Conservation (phyloP, 2,329 filamentous ascomycete genomes). For the Leptoxyphium fumago region DNA sequence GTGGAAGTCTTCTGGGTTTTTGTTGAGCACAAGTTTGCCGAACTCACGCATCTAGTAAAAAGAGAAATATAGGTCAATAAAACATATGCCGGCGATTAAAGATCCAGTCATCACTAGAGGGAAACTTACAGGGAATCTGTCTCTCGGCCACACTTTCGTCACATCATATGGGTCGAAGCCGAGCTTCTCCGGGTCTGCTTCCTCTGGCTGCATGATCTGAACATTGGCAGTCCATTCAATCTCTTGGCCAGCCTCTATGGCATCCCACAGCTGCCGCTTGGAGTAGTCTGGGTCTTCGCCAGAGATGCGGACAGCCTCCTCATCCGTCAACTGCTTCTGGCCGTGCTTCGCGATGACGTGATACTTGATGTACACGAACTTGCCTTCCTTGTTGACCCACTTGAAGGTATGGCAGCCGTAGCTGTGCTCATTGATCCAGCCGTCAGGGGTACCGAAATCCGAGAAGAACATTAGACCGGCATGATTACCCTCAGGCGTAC, state of each 20-base stretch:
- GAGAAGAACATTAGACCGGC: conserved; percentile 35
- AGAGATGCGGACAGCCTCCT: conserved; percentile 21
- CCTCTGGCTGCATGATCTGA: conserved; percentile 40
- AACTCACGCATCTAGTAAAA: conserved; percentile 24
- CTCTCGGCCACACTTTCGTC: conserved; percentile 40
- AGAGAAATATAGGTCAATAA: too few relatives aligned
- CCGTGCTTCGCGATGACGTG: conserved; percentile 36
- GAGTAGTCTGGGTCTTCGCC: conserved; percentile 24
- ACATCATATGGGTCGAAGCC: conserved; percentile 39
- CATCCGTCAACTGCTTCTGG: conserved; percentile 27
- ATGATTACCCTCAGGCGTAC: conserved; percentile 35
- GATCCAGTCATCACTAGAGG: neutral
- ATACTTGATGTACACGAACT: conserved; percentile 34
- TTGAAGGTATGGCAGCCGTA: conserved; percentile 34
- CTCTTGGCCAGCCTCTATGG: conserved; percentile 31
- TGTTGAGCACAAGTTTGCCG: conserved; percentile 37
- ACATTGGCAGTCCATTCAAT: conserved; percentile 39
- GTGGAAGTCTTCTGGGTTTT: conserved; percentile 49
- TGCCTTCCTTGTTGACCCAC: conserved; percentile 23
- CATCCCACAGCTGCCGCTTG: conserved; percentile 26
- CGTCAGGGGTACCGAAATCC: conserved; percentile 35
- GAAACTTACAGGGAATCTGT: conserved; percentile 27
- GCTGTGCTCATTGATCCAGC: conserved; percentile 31
- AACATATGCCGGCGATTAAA: too few relatives aligned
- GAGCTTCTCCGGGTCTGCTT: conserved; percentile 26